Evolutionary conservation across 768 basidiomycete species (phyloP), one percentile per base, ranked within the genome.

Genomic region (Kwoniella sp.): DNA sequence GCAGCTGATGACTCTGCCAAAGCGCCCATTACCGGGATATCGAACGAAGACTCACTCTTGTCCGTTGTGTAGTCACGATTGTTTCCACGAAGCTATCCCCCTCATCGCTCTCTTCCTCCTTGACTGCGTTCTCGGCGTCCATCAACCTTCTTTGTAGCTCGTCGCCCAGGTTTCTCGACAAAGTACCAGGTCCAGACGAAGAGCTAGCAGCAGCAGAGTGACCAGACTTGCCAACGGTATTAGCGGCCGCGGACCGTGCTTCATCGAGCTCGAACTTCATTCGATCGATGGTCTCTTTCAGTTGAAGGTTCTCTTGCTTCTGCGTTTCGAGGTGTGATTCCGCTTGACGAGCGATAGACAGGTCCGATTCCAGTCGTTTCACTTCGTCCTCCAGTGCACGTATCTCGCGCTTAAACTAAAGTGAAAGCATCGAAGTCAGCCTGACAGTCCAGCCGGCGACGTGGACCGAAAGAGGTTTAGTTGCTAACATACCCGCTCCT

Each of bases 281-380:
- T 53, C 93, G 86, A 77, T 96, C 93, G 71, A 97, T 97, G 1
- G 93, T 96, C 84, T 97, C 94, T 77, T 95, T 95, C 66, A 97
- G 84, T 75, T 92, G 82, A 70, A 95, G 77, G 74, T 96, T 97
- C 84, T 94, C 92, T 73, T 92, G 91, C 83, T 96, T 96, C 83
- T 97, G 94, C 72, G 90, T 89, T 65, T 94, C 92, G 38, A 96
- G 85, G 65, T 87, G 86, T 0, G 83, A 85, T 58, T 91, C 88
- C 0, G 89, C 88, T 71, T 87, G 85, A 57, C 89, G 87, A 3
- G 92, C 90, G 26, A 86, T 74, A 2, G 79, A 78, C 1, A 97
- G 84, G 62, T 95, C 92, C 8, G 82, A 72, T 72, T 93, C 90
- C n/a, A 95, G 85, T 7, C 84, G 80, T 5, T 82, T 78, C 55